Evolutionary conservation across 371 early-diverging fungal species (phyloP), one percentile per base, ranked within the genome.

Genomic region (Dichotomocladium elegans): DNA sequence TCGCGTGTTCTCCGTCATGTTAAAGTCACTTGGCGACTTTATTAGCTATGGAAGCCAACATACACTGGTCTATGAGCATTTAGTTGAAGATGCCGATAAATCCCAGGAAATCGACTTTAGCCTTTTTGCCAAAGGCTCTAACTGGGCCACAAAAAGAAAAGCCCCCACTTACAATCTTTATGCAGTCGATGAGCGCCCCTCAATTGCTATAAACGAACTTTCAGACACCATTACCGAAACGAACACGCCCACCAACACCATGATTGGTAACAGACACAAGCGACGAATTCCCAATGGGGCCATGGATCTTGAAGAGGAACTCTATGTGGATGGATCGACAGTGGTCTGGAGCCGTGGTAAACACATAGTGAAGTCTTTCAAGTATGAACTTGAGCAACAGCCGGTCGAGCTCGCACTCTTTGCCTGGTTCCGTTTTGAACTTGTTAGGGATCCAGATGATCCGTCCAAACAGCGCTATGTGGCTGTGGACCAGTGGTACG

Each of bases 381-480:
- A 55, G 30, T 56, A 51, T 17, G 41, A 51, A 26, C 17, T 25
- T 15, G 34, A 52, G 41, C 29, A 47, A 15, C 54, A 53, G 27
- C 53, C 48, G 15, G 52, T 61, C 17, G 44, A 55, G 24, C 24
- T 51, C 14, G 61, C 61, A 15, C 29, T 51, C 9, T 61, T 61
- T 52, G 61, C 53, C 10, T 61, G 61, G 61, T 61, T 61, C 47
- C 61, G 54, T 12, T 55, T 52, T n/a, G 28, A 48, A 40, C 26
- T 37, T 12, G 19, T 4, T 7, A 9, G 22, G n/a, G 22, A 17
- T 15, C 3, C 25, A 1, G 48, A 47, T 14, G 41, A 41, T 19
- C 12, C 2, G 2, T 14, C 28, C 2, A 10, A 19, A 12, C 24
- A 22, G 21, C 8, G n/a, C 17, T 51, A 51, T 41, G 9, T 46